Evolutionary conservation across 1,284 basidiomycete species (phyloP), one percentile per base, ranked within the genome.

Genomic region (Tylopilus sp.): DNA sequence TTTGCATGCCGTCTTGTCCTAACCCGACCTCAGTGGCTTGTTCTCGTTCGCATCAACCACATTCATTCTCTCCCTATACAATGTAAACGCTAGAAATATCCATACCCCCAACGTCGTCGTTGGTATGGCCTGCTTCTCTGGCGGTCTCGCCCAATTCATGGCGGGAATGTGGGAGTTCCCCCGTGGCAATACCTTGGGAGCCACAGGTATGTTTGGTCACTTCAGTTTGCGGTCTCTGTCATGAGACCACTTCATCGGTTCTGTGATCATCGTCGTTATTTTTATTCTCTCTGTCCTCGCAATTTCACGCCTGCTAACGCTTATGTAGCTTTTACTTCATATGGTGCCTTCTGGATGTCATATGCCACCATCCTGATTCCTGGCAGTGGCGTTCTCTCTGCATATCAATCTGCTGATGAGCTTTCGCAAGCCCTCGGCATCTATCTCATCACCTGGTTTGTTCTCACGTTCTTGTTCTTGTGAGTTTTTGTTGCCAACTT

Each of bases 111-210:
- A 94, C 61, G 81, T 87, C 46, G 81, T 95, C 54, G 77, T 94
- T 49, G 91, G 89, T 54, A 89, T 94, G 81, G 89, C 89, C 7
- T 66, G 89, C 53, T 87, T 80, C 65, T 81, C 79, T 54, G 94
- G 93, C 50, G 95, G 95, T 53, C 78, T 95, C 19, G 81, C 79
- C 8, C 95, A 89, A 64, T 72, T 88, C 56, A 60, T 84, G 23
- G 84, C 84, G 9, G 84, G 86, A 36, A 85, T 87, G 83, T 88
- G 86, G 84, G 84, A 86, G 67, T 92, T 92, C 66, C 86, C 87
- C 2, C 74, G 78, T 36, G 89, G 88, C 10, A 86, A 89, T 57
- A 71, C 71, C 0, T 86, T 87, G 49, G 83, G 79, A 53, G 84
- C 80, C 2, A 84, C 83, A 31, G 82, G 85, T 86, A n/a, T n/a